Percentiles rank a stretch among this genome's conserved stretches.
Conservation (phyloP, 176 grass and related monocot species). For the Carex pumila region DNA sequence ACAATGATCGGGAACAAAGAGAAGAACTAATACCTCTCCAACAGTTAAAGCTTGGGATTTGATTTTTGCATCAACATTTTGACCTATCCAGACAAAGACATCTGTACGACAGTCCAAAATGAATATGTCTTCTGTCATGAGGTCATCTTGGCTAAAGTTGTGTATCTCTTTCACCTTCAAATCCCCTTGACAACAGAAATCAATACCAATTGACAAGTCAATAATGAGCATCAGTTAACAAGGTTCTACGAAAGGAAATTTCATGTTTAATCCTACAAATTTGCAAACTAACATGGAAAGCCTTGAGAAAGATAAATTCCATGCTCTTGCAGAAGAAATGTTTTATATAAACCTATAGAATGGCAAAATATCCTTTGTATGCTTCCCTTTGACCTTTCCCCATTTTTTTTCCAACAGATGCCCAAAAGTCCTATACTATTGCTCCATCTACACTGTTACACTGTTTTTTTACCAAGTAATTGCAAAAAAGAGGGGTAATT, state of each 20-base stretch:
- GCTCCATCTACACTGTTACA: neutral
- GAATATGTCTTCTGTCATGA: conserved; percentile 93
- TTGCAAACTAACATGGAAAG: neutral
- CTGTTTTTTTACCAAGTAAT: neutral
- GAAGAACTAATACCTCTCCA: conserved; percentile 47
- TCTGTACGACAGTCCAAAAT: conserved; percentile 65
- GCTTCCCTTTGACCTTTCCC: neutral
- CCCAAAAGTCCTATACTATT: neutral
- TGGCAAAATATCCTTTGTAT: neutral
- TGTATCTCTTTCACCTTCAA: conserved; percentile 74
- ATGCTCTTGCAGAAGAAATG: neutral
- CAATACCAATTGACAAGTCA: neutral
- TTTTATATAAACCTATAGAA: neutral
- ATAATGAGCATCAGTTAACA: neutral
- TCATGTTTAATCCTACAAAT: neutral
- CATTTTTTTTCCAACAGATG: neutral
- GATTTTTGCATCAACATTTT: conserved; percentile 66
- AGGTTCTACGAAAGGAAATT: neutral
- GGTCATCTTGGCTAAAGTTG: conserved; percentile 86
- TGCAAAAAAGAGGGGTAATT: neutral
- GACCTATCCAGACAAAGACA: conserved; percentile 82
- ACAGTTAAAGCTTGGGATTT: conserved; percentile 67
- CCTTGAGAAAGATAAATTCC: neutral
- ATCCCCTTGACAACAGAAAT: conserved; percentile 11
- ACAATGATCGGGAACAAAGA: neutral